Evolutionary conservation across 371 early-diverging fungal genomes (phyloP), one percentile per base, ranked within the genome.

Genomic region (Syncephalis plumigaleata): DNA sequence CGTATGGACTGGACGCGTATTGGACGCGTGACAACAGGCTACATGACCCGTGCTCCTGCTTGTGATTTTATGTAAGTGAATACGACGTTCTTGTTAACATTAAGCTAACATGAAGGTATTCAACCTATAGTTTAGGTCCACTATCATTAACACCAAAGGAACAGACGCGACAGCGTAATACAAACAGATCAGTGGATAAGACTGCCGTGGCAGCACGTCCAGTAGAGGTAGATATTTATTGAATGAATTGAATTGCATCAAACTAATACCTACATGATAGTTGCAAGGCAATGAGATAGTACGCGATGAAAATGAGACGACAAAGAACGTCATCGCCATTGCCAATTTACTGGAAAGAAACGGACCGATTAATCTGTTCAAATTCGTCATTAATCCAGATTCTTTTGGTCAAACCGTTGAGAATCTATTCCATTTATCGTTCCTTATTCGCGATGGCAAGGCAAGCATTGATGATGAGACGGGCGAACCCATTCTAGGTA

Each of bases 391-490:
- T 46, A 91, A 95, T 59, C 96, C 94, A 2, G 63, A 70, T 1
- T 87, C 91, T 5, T 94, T 91, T 56, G 70, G 82, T 2, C 93
- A 93, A 63, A 81, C 91, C 0, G 85, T 93, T 1, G 94, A 95
- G 57, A 94, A 95, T 56, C 67, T 93, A 45, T 95, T 95, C 54
- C 89, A 91, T 53, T 68, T 91, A 8, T 83, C 92, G 5, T 94
- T 94, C 55, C 63, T 95, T 39, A 73, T 91, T 15, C 71, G 86
- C 43, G 91, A 86, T 44, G 89, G 85, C 4, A 75, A 68, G 38
- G 92, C 74, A 8, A 65, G 60, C 43, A 77, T 94, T 20, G 79
- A 80, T 48, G 79, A 74, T 43, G 66, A 67, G 3, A 65, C 64
- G 31, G 84, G 84, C 0, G 73, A 82, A 52, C 89, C 85, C 1